These are phyloP conservation scores for Cryomyces antarcticus DNA, from an alignment of 495 filamentous ascomycete genomes.

Conservation along the genomic window DNA sequence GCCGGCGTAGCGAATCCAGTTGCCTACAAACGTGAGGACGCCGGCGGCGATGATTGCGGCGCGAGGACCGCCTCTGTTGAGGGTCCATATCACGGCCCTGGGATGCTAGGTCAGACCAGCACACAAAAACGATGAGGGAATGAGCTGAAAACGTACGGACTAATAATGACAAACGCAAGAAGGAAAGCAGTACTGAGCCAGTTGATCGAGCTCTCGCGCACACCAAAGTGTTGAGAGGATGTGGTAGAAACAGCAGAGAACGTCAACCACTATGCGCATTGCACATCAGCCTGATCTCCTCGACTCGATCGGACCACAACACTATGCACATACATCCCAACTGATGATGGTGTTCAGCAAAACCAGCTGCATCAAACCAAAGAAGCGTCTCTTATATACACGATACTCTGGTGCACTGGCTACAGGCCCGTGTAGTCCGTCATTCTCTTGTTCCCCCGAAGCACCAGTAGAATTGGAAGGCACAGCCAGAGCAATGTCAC, in stretches of 20 bases:
- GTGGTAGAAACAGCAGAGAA: conserved; percentile 70
- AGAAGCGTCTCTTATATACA: conserved; percentile 80
- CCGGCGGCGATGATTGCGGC: conserved; percentile 54
- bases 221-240: conserved; percentile 54
- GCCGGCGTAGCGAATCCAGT: conserved; percentile 85
- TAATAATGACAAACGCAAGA: conserved; percentile 58
- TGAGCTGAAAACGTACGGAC: conserved; percentile 32
- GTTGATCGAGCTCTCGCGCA: conserved; percentile 61
- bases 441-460: too few relatives aligned
- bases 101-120: neutral
- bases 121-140: neutral
- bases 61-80: conserved; percentile 65
- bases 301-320: neutral
- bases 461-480: too few relatives aligned
- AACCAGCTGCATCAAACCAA: conserved; percentile 65
- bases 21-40: conserved; percentile 54
- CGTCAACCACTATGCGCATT: conserved; percentile 55
- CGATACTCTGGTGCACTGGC: conserved; percentile 28
- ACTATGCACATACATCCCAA: conserved; percentile 59
- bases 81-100: conserved; percentile 48
- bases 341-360: conserved; percentile 82
- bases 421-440: too few relatives aligned
- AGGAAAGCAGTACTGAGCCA: conserved; percentile 79
- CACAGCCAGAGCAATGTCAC: too few relatives aligned
- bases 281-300: neutral